Base-by-base conservation (phyloP, 2,329 filamentous ascomycete species). In the Aciculosporium take region DNA sequence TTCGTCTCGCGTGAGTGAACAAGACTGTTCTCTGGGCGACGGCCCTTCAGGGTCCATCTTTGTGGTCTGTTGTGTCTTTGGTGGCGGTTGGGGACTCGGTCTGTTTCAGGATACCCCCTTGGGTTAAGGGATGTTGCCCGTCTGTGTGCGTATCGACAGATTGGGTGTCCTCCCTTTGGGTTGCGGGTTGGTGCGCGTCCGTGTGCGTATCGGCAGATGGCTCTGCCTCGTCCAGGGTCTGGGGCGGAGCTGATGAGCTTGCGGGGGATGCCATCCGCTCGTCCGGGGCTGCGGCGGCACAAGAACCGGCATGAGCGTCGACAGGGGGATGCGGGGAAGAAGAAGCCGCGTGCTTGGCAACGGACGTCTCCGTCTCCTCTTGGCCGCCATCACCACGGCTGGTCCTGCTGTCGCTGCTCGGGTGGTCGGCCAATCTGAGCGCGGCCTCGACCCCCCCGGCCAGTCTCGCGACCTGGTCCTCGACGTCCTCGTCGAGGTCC, bases 401-500 rank as follows among this genome's bases (percentile, higher is more conserved):
- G 5, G 12, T n/a, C 17, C 7, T 10, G 12, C 31, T 33, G 10
- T 41, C 41, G 7, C 34, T 23, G 7, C 42, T 35, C 13, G 44
- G 21, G 5, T 53, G 48, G 3, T 62, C 49, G 4, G 61, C 53
- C 0, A 65, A 44, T 17, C 55, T 53, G 20, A 64, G 53, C 0
- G 53, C 54, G 5, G 51, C 47, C 37, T 60, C 61, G 9, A 67
- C 49, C 12, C 55, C 59, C 21, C 56, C 55, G 4, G 61, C 52
- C 41, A 67, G 45, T 39, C 57, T 61, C 40, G 60, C 56, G 3
- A 72, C 56, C 50, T 72, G 67, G 17, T 69, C 65, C 10, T 68
- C 61, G 4, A 64, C 51, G 41, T 60, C 60, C 21, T 51, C 48
- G 7, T 54, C 49, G 6, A 49, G 51, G 8, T 52, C 54, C 30